Conservation (phyloP, 2,329 filamentous ascomycete genomes). For the Ophiostoma fasciatum region DNA sequence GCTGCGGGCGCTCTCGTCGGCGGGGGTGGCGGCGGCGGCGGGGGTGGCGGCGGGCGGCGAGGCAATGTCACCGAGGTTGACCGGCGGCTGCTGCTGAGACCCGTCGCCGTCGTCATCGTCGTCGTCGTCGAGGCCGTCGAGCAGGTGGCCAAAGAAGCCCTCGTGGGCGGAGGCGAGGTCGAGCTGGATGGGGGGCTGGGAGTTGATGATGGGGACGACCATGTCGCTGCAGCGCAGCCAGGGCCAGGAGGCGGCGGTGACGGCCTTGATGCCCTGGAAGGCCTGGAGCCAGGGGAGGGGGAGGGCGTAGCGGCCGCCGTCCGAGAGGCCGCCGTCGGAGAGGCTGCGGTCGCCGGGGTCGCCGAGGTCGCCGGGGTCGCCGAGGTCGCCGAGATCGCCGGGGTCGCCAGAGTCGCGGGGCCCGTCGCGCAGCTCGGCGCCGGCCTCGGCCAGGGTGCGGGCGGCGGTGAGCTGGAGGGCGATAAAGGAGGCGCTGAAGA, state of each 20-base stretch:
- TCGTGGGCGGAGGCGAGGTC: conserved; percentile 37
- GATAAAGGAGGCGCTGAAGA: conserved; percentile 48
- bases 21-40: conserved; percentile 3
- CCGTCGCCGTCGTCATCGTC: conserved; percentile 21
- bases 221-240: conserved; percentile 44
- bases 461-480: conserved; percentile 52
- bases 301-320: conserved; percentile 32
- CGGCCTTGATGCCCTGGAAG: conserved; percentile 51
- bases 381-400: no score
- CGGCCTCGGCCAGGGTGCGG: conserved; percentile 45
- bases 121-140: conserved; percentile 43
- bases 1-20: conserved; percentile 19
- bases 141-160: conserved; percentile 46
- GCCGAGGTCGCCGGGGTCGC: background rate
- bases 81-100: no score
- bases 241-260: conserved; percentile 49
- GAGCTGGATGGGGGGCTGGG: conserved; percentile 46
- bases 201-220: conserved; percentile 47
- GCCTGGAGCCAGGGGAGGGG: conserved; percentile 52
- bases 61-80: background rate
- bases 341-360: background rate
- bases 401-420: no score
- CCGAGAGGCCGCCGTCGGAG: no score
- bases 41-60: conserved; percentile 15
- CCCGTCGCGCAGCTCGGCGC: conserved; percentile 14